A percentile compares a stretch with the other conserved stretches of the same genome.
These are phyloP conservation scores for Saccharomycopsis fibuligera DNA, from an alignment of 805 yeast genomes.

Conservation along the genomic window DNA sequence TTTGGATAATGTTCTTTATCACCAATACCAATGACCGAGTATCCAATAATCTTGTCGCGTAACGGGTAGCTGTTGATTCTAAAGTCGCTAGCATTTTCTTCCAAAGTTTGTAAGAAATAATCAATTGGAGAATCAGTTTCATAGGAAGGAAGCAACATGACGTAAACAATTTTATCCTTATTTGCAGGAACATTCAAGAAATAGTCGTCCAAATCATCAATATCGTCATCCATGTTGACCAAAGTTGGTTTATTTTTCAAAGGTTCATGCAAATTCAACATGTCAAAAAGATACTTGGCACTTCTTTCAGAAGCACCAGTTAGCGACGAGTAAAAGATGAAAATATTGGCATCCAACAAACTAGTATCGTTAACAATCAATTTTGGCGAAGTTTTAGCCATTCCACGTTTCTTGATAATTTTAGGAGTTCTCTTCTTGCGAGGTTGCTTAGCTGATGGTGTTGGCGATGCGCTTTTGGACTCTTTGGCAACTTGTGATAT, in stretches of 20 bases:
- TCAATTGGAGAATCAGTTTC: conserved; percentile 92
- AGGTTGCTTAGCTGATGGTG: background rate
- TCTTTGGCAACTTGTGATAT: background rate
- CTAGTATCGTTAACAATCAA: conserved; percentile 12
- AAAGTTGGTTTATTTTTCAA: conserved; percentile 43
- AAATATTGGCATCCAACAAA: conserved; percentile 38
- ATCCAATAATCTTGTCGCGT: conserved; percentile 51
- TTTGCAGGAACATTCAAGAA: conserved; percentile 57
- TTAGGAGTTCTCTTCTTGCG: conserved; percentile 12
- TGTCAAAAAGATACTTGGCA: conserved; percentile 46
- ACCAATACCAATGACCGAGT: conserved; percentile 81
- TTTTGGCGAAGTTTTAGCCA: conserved; percentile 12
- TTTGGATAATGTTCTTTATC: conserved; percentile 82
- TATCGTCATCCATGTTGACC: conserved; percentile 68
- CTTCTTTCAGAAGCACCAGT: conserved; percentile 77
- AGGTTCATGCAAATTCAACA: conserved; percentile 27
- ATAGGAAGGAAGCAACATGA: conserved; percentile 80
- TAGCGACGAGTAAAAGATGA: conserved; percentile 74
- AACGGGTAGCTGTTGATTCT: conserved; percentile 80
- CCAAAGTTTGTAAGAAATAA: conserved; percentile 71
- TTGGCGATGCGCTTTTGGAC: background rate
- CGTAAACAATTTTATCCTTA: conserved; percentile 45
- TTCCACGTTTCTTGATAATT: conserved; percentile 13
- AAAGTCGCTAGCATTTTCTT: conserved; percentile 79
- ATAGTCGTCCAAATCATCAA: conserved; percentile 78